Evolutionary conservation across 345 rosid species (phyloP), one percentile per base, ranked within the genome.

Genomic region (Geranium rotundifolium): DNA sequence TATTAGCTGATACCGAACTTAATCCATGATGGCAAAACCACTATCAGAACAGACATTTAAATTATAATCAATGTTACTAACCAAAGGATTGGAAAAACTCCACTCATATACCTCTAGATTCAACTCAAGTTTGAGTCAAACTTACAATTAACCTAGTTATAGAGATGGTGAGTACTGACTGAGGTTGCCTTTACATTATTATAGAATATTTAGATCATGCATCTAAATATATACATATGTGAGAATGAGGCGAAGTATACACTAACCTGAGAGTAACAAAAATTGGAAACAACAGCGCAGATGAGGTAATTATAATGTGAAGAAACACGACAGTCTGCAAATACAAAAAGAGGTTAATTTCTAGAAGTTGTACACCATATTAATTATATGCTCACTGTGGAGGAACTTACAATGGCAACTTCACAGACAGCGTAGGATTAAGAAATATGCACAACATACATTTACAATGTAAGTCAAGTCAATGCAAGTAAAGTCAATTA

Each of bases 221-320:
- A 57, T 20, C 29, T 39, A 20, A 23, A 23, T 18, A 17, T 7
- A 0, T 57, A 6, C 34, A 54, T 19, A 65, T 0, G 39, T 18
- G 17, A 39, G 62, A 34, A 58, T 15, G 46, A 69, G 49, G 27
- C 27, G 27, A 23, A 23, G 27, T 0, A 34, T 34, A 63, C 39
- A 73, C 73, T 73, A 58, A 90, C 99, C 96, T 79, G 75, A 93
- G 85, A 46, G 86, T 93, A 65, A 93, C 92, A 17, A 76, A 67
- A 59, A 90, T 87, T 17, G 99, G 97, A 80, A 86, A 93, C 29
- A 88, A 62, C 67, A 90, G 72, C 67, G 88, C 78, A 17, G 80
- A 72, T 49, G 86, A 71, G 52, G 95, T 82, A 69, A 88, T 90
- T 75, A 88, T 54, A 59, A 88, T 54, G 72, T 93, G 97, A 75